A percentile compares a stretch with the other conserved stretches of the same genome.
Conservation (phyloP, 768 basidiomycete genomes). For the Rickenella mellea region DNA sequence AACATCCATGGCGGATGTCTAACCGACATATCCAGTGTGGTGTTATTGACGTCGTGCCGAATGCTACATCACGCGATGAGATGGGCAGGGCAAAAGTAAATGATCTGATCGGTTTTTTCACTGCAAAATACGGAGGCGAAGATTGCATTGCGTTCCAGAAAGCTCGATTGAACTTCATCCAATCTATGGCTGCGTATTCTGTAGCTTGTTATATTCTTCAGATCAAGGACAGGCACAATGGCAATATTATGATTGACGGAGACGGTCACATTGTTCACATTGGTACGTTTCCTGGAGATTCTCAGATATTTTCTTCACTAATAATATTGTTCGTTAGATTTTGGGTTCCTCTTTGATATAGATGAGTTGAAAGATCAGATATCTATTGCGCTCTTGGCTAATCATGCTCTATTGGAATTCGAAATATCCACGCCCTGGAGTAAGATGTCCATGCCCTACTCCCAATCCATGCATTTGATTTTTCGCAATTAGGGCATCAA, state of each 20-base stretch:
- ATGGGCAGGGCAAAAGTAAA: slow-evolving; percentile 99
- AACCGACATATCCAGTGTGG: slow-evolving; percentile 56
- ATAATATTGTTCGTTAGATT: slow-evolving; percentile 50
- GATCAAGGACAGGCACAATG: slow-evolving; percentile 98
- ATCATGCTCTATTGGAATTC: slow-evolving; percentile 16
- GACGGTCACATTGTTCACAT: slow-evolving; percentile 96
- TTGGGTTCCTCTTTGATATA: slow-evolving; percentile 96
- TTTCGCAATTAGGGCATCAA: slow-evolving; percentile 69
- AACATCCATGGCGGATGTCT: background rate
- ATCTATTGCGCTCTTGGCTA: slow-evolving; percentile 9
- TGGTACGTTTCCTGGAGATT: slow-evolving; percentile 38
- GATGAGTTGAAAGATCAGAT: slow-evolving; percentile 70
- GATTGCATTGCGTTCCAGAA: slow-evolving; percentile 86
- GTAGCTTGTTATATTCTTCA: slow-evolving; percentile 96
- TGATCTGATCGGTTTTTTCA: slow-evolving; percentile 89
- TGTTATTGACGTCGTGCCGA: slow-evolving; percentile 96
- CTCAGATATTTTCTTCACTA: background rate
- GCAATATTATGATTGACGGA: slow-evolving; percentile 99
- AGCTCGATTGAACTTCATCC: slow-evolving; percentile 92
- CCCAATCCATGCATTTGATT: background rate
- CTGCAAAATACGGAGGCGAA: slow-evolving; percentile 84
- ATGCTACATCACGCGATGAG: slow-evolving; percentile 95
- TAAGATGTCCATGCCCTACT: slow-evolving; percentile 24
- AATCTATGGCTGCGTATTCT: slow-evolving; percentile 99
- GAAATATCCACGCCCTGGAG: slow-evolving; percentile 55